These are phyloP conservation scores for Plantago rigida DNA, from an alignment of 305 asterid species.

Conservation along the genomic window DNA sequence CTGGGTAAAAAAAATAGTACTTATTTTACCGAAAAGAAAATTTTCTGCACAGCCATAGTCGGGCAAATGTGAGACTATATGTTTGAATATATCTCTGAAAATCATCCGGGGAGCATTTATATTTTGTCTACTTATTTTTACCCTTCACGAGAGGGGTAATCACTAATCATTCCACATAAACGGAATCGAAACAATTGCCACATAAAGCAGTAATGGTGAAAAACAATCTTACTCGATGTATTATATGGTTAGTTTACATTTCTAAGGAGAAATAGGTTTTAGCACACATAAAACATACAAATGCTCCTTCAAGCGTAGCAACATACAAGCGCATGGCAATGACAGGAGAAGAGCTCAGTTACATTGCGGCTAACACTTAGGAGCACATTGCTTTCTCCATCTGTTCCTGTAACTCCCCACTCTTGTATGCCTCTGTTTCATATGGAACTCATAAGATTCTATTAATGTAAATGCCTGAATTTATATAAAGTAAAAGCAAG, in stretches of 20 bases:
- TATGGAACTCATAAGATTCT: slow-evolving; percentile 23
- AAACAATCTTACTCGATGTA: background rate
- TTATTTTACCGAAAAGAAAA: too few species aligned
- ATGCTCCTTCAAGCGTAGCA: background rate
- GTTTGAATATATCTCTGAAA: too few species aligned
- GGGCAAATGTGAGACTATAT: background rate
- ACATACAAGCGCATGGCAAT: slow-evolving; percentile 2
- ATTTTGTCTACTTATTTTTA: too few species aligned
- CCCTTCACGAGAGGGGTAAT: too few species aligned
- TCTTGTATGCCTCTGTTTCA: slow-evolving; percentile 73
- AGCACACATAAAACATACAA: background rate
- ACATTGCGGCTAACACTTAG: slow-evolving; percentile 20
- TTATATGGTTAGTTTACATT: background rate
- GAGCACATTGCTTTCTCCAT: slow-evolving; percentile 69
- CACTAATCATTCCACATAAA: background rate
- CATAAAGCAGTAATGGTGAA: background rate
- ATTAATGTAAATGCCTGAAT: background rate
- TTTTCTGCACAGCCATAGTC: background rate
- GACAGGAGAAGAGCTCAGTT: slow-evolving; percentile 1
- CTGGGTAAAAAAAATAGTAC: background rate
- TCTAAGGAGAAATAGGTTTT: background rate
- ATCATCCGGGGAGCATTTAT: too few species aligned
- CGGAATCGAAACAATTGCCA: background rate
- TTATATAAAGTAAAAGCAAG: background rate
- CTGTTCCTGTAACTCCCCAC: slow-evolving; percentile 77